phyloP scores from a whole-genome alignment of 306 rosid species.

The Cucurbita argyrosperma region DNA sequence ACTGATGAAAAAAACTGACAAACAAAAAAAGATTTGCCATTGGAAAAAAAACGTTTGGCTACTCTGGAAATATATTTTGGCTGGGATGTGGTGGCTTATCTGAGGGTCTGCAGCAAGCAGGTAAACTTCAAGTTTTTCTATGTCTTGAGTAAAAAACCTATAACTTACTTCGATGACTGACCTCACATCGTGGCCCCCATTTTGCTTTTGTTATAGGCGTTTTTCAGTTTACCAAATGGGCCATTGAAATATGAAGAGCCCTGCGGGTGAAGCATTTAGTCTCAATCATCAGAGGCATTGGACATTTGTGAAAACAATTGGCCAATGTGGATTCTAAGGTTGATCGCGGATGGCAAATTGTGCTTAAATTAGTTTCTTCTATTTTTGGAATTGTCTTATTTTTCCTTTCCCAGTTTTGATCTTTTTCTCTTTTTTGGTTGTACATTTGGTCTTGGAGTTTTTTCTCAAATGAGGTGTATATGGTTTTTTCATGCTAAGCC shows the following conservation, averaged over 20 bases:
- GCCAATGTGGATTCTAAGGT: constrained; percentile 89
- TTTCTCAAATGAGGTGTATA: not conserved
- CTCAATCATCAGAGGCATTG: constrained; percentile 67
- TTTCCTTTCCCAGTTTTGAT: not conserved
- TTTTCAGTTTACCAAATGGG: constrained; percentile 83
- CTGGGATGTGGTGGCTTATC: constrained; percentile 98
- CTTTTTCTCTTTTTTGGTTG: not conserved
- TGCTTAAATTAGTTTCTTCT: not conserved
- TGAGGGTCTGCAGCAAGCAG: constrained; percentile 67
- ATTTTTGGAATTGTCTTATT: not conserved
- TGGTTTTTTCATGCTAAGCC: not conserved
- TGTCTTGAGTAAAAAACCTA: not conserved
- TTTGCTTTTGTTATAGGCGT: constrained; percentile 34
- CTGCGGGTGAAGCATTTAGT: constrained; percentile 81
- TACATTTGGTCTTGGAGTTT: not conserved
- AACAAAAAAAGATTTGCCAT: constrained; percentile 17
- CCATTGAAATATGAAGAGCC: constrained; percentile 95
- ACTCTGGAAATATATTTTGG: constrained; percentile 91
- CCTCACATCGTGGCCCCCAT: not conserved
- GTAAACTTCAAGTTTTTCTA: constrained; percentile 17
- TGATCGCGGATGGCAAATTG: not conserved
- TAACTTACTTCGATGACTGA: not conserved
- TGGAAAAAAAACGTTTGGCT: constrained; percentile 38
- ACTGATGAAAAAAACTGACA: constrained; percentile 33
- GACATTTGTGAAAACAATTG: constrained; percentile 73